These are phyloP conservation scores for Nicotiana tabacum DNA, from an alignment of 257 asterid species.

Conservation along the genomic window DNA sequence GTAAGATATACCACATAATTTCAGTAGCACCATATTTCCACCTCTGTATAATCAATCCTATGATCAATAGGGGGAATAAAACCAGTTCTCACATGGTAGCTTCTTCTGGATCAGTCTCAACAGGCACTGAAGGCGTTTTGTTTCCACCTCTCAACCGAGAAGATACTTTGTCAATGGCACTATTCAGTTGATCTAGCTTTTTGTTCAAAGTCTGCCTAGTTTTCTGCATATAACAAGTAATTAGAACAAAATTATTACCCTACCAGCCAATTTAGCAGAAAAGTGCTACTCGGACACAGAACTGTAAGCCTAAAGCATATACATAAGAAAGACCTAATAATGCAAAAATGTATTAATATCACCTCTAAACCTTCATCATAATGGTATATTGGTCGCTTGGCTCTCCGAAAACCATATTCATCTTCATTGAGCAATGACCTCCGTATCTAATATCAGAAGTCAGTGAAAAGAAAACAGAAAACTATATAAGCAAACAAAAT, in stretches of 20 bases:
- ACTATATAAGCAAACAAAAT: neutral
- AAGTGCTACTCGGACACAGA: neutral
- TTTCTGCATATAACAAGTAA: conserved; percentile 41
- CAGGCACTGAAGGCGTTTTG: conserved; percentile 47
- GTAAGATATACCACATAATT: neutral
- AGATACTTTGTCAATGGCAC: conserved; percentile 80
- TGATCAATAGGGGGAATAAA: neutral
- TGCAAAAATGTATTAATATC: neutral
- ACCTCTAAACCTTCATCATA: conserved; percentile 81
- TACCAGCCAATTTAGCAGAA: neutral
- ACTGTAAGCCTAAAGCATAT: neutral
- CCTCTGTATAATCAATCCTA: neutral
- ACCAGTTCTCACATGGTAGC: conserved; percentile 22
- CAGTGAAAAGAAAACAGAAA: neutral
- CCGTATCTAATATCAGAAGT: conserved; percentile 47
- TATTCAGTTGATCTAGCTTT: conserved; percentile 73
- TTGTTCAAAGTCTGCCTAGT: conserved; percentile 69
- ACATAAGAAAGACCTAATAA: neutral
- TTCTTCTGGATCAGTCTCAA: conserved; percentile 63
- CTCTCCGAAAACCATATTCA: conserved; percentile 69
- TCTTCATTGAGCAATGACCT: conserved; percentile 75
- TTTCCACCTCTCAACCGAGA: conserved; percentile 82
- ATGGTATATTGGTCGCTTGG: conserved; percentile 67
- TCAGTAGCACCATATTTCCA: neutral
- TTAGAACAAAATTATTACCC: neutral